Percentiles rank a stretch among this genome's conserved stretches.
Evolutionary conservation across 1,139 yeast genomes (phyloP).

Genomic region (Saccharomyces hybrid): DNA sequence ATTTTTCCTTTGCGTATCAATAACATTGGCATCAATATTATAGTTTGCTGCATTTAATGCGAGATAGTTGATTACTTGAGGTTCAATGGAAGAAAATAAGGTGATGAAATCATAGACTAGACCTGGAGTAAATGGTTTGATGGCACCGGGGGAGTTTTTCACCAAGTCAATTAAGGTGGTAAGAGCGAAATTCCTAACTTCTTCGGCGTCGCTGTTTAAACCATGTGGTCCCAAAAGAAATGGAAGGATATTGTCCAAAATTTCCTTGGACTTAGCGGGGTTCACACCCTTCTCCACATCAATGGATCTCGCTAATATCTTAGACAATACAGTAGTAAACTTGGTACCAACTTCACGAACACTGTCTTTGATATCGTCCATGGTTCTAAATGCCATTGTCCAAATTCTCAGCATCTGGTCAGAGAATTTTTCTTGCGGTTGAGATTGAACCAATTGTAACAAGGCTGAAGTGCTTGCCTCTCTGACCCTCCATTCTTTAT

Average conservation of each 20-base stretch:
- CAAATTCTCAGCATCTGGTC: conserved; percentile 59
- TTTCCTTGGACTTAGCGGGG: conserved; percentile 40
- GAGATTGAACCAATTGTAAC: conserved; percentile 61
- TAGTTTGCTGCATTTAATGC: conserved; percentile 85
- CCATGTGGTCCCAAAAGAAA: conserved; percentile 76
- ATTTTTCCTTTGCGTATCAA: conserved; percentile 72
- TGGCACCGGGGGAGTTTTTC: conserved; percentile 49
- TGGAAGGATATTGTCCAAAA: conserved; percentile 62
- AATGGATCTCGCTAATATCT: conserved; percentile 52
- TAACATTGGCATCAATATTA: conserved; percentile 59
- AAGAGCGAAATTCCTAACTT: conserved; percentile 68
- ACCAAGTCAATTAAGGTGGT: conserved; percentile 66
- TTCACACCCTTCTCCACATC: conserved; percentile 32
- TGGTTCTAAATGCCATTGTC: conserved; percentile 79
- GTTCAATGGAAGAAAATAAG: conserved; percentile 82
- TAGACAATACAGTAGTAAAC: conserved; percentile 60
- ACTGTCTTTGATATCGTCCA: conserved; percentile 94
- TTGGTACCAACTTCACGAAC: conserved; percentile 75
- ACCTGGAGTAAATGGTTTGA: conserved; percentile 62
- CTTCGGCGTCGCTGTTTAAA: conserved; percentile 77
- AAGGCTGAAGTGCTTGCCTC: conserved; percentile 81
- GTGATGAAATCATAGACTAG: conserved; percentile 62
- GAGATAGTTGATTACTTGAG: conserved; percentile 80
- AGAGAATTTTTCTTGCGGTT: conserved; percentile 49
- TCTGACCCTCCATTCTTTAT: conserved; percentile 87